Base-by-base conservation (phyloP, 176 grass and related monocot species). In the Oryza meridionalis region DNA sequence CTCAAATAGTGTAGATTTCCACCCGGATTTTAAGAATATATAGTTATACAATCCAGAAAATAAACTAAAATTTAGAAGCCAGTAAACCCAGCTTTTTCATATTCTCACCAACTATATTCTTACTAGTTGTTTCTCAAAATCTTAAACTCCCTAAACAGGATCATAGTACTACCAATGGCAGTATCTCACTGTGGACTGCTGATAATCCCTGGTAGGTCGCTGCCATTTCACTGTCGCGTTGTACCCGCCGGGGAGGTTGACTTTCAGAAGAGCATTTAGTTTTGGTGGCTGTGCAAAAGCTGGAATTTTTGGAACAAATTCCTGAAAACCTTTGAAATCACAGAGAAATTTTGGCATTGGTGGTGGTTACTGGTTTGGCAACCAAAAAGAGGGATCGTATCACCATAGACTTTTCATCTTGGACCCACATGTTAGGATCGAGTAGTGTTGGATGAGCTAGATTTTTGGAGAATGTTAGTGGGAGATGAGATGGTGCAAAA, bases 231-330 rank as follows among this genome's bases (percentile, higher is more conserved):
- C 31, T 85, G 35, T 65, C 25, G 43, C 24, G 3, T 31, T 4
- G 87, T 65, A 43, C 82, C 65, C 42, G 66, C 83, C 17, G 7
- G 14, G 14, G 81, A 72, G 78, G 83, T 82, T 89, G 83, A 89
- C 83, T 86, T 77, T 2, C 5, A 15, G 42, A 71, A 27, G 15
- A 67, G 19, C 43, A 89, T 77, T 84, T 42, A 81, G 77, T 84
- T 84, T 79, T 9, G 17, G 86, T 51, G 49, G 40, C 32, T 7
- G 35, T 79, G 69, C 35, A 47, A 47, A 47, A 40, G 59, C 49
- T 71, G n/a, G 55, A 80, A 45, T n/a, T 44, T 73, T 67, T 9
- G 24, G n/a, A 19, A 38, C 13, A 74, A 61, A 38, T 14, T 4
- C 10, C 67, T 67, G 31, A 12, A 47, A 9, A 26, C 26, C 13